phyloP scores from a whole-genome alignment of 2,329 filamentous ascomycete genomes.

The Teratosphaeriaceae sp. region DNA sequence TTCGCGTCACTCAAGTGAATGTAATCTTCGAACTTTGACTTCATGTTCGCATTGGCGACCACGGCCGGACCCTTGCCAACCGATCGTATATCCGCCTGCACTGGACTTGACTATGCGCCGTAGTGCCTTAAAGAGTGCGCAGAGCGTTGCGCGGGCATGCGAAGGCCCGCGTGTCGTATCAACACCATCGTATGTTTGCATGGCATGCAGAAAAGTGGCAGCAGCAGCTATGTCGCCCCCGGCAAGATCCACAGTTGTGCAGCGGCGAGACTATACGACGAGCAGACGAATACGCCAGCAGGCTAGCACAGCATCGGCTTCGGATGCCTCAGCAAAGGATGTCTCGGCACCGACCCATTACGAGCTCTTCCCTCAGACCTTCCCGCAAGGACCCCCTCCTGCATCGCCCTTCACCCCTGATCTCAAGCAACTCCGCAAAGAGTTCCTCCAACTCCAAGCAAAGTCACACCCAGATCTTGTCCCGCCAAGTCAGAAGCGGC shows the following conservation, averaged over 20 bases:
- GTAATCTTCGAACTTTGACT: not conserved
- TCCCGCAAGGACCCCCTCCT: conserved; percentile 73
- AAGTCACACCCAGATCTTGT: conserved; percentile 66
- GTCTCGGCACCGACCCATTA: conserved; percentile 57
- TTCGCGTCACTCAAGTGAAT: not conserved
- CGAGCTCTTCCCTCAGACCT: conserved; percentile 75
- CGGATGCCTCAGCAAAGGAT: not conserved
- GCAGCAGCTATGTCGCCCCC: not conserved
- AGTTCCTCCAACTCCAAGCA: conserved; percentile 81
- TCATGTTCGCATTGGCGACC: too few relatives aligned
- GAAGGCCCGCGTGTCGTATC: not conserved
- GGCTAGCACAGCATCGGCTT: not conserved
- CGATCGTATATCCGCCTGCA: not conserved
- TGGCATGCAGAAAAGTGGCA: conserved; percentile 10
- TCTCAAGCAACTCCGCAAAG: conserved; percentile 61
- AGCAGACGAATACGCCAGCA: not conserved
- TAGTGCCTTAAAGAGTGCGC: not conserved
- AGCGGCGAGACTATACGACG: not conserved
- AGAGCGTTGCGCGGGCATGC: not conserved
- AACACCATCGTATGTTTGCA: conserved; percentile 14
- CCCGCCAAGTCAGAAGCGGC: conserved; percentile 42
- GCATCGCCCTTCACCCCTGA: conserved; percentile 69
- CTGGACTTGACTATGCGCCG: not conserved
- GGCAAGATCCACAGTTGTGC: not conserved
- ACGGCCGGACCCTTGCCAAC: too few relatives aligned